A percentile compares a stretch with the other conserved stretches of the same genome.
These are phyloP conservation scores for Tympanopsis confertula DNA, from an alignment of 2,329 filamentous ascomycete genomes.

Conservation along the genomic window DNA sequence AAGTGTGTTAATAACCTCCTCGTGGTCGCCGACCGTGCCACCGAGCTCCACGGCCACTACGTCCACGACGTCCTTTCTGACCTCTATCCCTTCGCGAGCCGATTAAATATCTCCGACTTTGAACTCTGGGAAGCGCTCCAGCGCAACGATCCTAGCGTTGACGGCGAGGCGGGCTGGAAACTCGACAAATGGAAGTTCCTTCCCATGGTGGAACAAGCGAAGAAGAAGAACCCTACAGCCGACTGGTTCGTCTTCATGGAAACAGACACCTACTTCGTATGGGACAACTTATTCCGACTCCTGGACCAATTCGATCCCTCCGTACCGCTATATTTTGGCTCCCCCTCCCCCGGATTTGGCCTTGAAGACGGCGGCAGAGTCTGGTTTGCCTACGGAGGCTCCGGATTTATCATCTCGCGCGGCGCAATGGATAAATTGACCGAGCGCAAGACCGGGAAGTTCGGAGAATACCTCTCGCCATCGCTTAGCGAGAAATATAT, in stretches of 20 bases:
- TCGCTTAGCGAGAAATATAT: constrained; percentile 26
- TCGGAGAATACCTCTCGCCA: constrained; percentile 24
- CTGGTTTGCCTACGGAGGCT: constrained; percentile 36
- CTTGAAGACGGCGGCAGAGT: constrained; percentile 16
- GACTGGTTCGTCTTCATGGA: constrained; percentile 45
- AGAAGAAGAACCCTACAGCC: constrained; percentile 29
- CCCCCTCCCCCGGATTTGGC: constrained; percentile 26
- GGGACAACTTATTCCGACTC: constrained; percentile 33
- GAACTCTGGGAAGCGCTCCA: constrained; percentile 26
- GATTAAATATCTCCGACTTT: constrained; percentile 19
- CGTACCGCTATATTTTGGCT: constrained; percentile 33
- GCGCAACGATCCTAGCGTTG: constrained; percentile 18
- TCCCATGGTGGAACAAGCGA: constrained; percentile 38
- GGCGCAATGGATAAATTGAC: constrained; percentile 29
- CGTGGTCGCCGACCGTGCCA: constrained; percentile 37
- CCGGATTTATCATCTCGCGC: constrained; percentile 31
- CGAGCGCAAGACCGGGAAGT: constrained; percentile 13
- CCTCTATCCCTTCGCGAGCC: constrained; percentile 22
- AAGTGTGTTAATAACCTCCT: constrained; percentile 33
- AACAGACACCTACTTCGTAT: constrained; percentile 37
- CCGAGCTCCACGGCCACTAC: constrained; percentile 26
- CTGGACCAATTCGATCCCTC: constrained; percentile 33
- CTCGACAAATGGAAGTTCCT: constrained; percentile 47
- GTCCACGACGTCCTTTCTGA: constrained; percentile 32
- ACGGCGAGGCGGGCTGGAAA: constrained; percentile 29